Evolutionary conservation across 345 rosid species (phyloP), one percentile per base, ranked within the genome.

Genomic region (Raphanus raphanistrum): DNA sequence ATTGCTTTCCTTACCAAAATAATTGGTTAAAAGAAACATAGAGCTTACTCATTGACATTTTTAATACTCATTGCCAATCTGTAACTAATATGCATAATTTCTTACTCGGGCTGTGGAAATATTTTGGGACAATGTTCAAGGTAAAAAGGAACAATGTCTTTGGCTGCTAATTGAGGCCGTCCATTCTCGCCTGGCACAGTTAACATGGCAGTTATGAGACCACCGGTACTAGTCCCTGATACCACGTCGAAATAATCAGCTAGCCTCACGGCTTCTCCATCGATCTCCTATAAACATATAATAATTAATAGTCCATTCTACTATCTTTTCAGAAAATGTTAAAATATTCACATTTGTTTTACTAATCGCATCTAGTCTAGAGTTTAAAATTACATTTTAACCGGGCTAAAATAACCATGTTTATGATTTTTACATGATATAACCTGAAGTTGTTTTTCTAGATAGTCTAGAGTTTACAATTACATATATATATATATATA

Each of bases 191-290:
- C 68, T 29, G 96, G 90, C 50, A 80, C 87, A 1, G 91, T 61
- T 48, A 89, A 74, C 93, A 89, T 87, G 27, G 90, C 85, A 16
- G 94, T 77, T 10, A 89, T 59, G 12, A 91, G 89, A 43, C 91
- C 97, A 26, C 92, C 94, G 26, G 94, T 89, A 61, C 97, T 91
- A 5, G 92, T 88, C 55, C 97, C 91, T 9, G 94, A 72, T 1
- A 91, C 77, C 66, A 89, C 89, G 57, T 91, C 97, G 43, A 91
- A 89, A 66, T 91, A 91, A 80, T 91, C 91, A 59, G 87, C 94
- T 33, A 91, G 66, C 66, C 94, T 86, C 64, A 52, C 89, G 8
- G 80, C 85, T 68, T 86, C 84, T 0, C 90, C 89, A 21, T 89
- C 97, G 4, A 89, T 69, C 33, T 76, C 85, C 97, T 91, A 36